phyloP scores from a whole-genome alignment of 345 rosid species.

The Eucalyptus leucophloia region DNA sequence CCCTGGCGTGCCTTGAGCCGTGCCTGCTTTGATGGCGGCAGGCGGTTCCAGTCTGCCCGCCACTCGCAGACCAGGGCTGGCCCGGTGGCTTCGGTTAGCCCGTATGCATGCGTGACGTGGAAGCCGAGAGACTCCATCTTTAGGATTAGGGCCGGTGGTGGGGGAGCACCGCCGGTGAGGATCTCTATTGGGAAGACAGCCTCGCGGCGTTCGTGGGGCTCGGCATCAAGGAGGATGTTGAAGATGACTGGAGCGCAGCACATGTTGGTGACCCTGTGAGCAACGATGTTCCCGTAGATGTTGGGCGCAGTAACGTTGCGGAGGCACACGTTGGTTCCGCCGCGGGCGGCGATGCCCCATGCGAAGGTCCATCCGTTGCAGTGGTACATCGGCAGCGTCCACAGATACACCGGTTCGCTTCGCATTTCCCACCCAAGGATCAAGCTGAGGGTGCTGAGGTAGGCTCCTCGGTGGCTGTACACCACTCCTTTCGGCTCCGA shows the following conservation, averaged over 20 bases:
- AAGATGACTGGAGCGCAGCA: conserved; percentile 69
- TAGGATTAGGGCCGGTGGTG: conserved; percentile 32
- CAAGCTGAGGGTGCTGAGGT: conserved; percentile 43
- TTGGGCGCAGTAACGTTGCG: conserved; percentile 40
- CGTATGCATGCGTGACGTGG: conserved; percentile 54
- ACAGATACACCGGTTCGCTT: conserved; percentile 47
- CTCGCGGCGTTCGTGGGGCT: conserved; percentile 11
- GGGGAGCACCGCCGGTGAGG: conserved; percentile 76
- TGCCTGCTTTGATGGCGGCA: conserved; percentile 10
- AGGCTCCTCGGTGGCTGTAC: conserved; percentile 70
- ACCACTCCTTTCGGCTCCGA: conserved; percentile 64
- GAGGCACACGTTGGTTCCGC: conserved; percentile 67
- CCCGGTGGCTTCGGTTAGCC: conserved; percentile 68
- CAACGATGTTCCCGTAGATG: conserved; percentile 32
- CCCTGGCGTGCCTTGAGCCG: conserved; percentile 53
- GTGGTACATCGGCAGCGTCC: conserved; percentile 83
- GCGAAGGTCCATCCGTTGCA: conserved; percentile 81
- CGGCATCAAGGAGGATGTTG: conserved; percentile 49
- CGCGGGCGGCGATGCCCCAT: conserved; percentile 64
- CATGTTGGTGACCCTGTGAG: conserved; percentile 61
- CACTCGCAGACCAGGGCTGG: conserved; percentile 69
- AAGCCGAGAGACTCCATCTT: conserved; percentile 46
- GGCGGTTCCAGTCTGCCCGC: conserved; percentile 54
- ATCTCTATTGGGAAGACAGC: conserved; percentile 29
- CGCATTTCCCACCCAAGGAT: conserved; percentile 63